Percentiles rank a stretch among this genome's conserved stretches.
These are phyloP conservation scores for Endothia cerciana DNA, from an alignment of 2,329 filamentous ascomycete species.

Conservation along the genomic window DNA sequence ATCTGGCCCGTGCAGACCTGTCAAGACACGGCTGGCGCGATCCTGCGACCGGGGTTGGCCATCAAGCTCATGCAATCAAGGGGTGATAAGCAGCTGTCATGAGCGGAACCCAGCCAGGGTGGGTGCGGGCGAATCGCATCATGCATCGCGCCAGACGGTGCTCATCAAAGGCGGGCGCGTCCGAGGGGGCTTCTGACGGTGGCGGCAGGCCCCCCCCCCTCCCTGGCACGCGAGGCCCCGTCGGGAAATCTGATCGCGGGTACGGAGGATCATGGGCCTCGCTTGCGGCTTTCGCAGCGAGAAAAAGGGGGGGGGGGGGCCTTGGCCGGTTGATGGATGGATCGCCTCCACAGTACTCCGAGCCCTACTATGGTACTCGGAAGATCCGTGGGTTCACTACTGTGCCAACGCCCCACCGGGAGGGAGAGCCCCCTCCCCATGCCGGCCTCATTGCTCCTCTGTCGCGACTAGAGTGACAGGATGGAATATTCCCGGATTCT, in stretches of 20 bases:
- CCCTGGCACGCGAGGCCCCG: not conserved
- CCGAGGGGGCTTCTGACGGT: not conserved
- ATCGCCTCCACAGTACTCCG: conserved; percentile 6
- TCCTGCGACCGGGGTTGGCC: conserved; percentile 15
- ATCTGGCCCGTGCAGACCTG: conserved; percentile 25
- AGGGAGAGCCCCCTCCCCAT: not conserved
- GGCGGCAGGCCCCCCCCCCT: not conserved
- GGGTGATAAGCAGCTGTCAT: conserved; percentile 28
- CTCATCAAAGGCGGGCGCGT: conserved; percentile 4
- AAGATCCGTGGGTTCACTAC: conserved; percentile 4
- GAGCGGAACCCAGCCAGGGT: conserved; percentile 19
- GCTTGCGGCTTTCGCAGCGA: conserved; percentile 10
- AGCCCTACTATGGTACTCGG: not conserved
- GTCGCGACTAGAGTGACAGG: conserved; percentile 27
- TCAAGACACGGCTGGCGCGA: conserved; percentile 23
- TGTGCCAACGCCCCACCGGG: not conserved
- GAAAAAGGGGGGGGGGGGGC: not conserved
- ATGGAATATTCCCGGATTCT: not conserved
- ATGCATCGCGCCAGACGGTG: not conserved
- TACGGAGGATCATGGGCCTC: conserved; percentile 16
- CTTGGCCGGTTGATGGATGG: conserved; percentile 16
- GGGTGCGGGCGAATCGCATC: conserved; percentile 22
- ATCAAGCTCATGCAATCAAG: conserved; percentile 27
- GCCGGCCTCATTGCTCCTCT: conserved; percentile 4
- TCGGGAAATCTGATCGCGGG: conserved; percentile 20